Percentiles rank a stretch among this genome's conserved stretches.
These are phyloP conservation scores for Suillus lakei DNA, from an alignment of 768 basidiomycete genomes.

Conservation along the genomic window DNA sequence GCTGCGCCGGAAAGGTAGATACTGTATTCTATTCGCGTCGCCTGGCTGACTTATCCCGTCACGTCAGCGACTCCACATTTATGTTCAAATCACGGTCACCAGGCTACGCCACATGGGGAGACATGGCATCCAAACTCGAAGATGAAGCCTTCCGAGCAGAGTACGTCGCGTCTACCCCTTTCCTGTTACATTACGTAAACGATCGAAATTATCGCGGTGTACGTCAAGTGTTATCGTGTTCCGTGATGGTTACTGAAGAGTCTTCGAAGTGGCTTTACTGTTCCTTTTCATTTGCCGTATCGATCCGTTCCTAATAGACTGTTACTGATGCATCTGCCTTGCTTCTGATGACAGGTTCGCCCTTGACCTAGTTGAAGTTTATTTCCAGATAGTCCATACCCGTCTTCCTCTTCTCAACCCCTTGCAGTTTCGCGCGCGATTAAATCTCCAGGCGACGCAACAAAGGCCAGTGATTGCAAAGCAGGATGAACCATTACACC, in stretches of 20 bases:
- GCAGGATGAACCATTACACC: slow-evolving; percentile 58
- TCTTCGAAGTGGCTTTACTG: slow-evolving; percentile 18
- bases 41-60: slow-evolving; percentile 20
- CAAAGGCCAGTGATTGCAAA: slow-evolving; percentile 29
- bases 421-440: slow-evolving; percentile 73
- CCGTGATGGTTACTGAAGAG: slow-evolving; percentile 26
- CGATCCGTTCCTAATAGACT: slow-evolving; percentile 19
- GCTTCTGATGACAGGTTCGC: slow-evolving; percentile 66
- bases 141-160: slow-evolving; percentile 78
- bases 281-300: slow-evolving; percentile 34
- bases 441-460: slow-evolving; percentile 47
- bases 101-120: slow-evolving; percentile 74
- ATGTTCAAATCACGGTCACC: slow-evolving; percentile 43
- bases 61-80: slow-evolving; percentile 43
- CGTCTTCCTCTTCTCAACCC: slow-evolving; percentile 89
- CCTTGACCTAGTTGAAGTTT: slow-evolving; percentile 92
- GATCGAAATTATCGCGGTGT: slow-evolving; percentile 22
- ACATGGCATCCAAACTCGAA: slow-evolving; percentile 71
- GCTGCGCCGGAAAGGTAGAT: slow-evolving; percentile 69
- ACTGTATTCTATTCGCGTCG: slow-evolving; percentile 31
- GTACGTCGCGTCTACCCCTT: slow-evolving; percentile 59
- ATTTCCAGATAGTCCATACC: slow-evolving; percentile 91
- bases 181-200: slow-evolving; percentile 37
- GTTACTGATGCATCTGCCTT: slow-evolving; percentile 13
- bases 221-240: slow-evolving; percentile 25